Conservation (phyloP, 495 filamentous ascomycete genomes). For the Neurospora sp. region DNA sequence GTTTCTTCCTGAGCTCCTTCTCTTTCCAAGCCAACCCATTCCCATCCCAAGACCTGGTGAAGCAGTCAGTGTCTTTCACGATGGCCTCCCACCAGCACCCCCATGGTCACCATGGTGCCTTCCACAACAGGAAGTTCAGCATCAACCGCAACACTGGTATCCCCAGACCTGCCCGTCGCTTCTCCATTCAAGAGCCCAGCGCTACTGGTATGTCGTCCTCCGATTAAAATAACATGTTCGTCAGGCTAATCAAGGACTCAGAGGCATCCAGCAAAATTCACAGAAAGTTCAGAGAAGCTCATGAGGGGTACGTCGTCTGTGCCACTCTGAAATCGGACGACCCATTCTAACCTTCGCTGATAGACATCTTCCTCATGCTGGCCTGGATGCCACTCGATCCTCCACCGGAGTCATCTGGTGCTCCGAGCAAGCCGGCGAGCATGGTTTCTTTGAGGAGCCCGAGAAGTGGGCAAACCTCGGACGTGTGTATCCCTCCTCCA, state of each 20-base stretch:
- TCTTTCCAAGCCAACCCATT: background rate
- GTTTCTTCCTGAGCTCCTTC: background rate
- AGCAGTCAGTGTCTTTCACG: background rate
- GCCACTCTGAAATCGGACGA: background rate
- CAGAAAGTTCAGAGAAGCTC: conserved; percentile 72
- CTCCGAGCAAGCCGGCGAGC: conserved; percentile 68
- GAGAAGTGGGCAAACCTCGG: conserved; percentile 85
- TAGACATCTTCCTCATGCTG: conserved; percentile 72
- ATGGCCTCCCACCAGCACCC: background rate
- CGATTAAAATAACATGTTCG: conserved; percentile 1
- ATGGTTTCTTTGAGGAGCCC: conserved; percentile 75
- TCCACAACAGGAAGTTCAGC: conserved; percentile 44
- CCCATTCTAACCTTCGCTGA: background rate
- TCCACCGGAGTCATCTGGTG: conserved; percentile 83
- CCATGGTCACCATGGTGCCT: conserved; percentile 26
- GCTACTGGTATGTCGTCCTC: conserved; percentile 29
- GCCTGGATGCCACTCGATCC: conserved; percentile 73
- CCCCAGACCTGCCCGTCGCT: conserved; percentile 37
- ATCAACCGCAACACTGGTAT: conserved; percentile 48
- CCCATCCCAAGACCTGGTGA: background rate
- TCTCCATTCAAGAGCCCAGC: conserved; percentile 42
- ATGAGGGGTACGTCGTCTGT: conserved; percentile 50
- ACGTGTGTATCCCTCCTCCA: conserved; percentile 22
- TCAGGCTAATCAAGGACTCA: conserved; percentile 22
- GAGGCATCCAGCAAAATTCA: conserved; percentile 75